Evolutionary conservation across 768 basidiomycete genomes (phyloP).

Genomic region (Lyophyllum decastes): DNA sequence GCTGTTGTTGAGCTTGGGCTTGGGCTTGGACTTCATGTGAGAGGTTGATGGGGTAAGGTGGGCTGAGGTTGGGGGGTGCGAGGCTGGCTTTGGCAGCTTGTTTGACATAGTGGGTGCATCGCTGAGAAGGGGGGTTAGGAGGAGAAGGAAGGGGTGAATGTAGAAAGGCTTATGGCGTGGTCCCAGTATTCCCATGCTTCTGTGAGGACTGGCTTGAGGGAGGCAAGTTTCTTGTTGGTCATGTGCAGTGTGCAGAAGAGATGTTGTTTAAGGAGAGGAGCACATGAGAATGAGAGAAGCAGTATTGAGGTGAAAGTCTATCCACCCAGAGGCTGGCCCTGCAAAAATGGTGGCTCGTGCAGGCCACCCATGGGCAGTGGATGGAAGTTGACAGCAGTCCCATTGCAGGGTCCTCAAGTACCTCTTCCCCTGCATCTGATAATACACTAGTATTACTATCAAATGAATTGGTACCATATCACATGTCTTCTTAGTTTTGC

Average conservation of each 20-base stretch:
- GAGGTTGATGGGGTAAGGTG: constrained; percentile 26
- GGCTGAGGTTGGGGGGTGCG: constrained; percentile 26
- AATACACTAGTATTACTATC: too few relatives aligned
- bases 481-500: too few relatives aligned
- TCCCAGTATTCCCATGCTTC: constrained; percentile 90
- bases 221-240: constrained; percentile 78
- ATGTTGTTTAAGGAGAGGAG: constrained; percentile 74
- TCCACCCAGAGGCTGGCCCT: constrained; percentile 56
- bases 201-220: constrained; percentile 78
- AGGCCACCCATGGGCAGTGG: constrained; percentile 27
- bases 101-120: constrained; percentile 43
- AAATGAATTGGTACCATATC: too few relatives aligned
- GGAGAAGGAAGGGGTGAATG: too few relatives aligned
- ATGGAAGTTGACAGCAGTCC: too few relatives aligned
- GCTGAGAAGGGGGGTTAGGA: too few relatives aligned
- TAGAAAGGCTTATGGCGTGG: constrained; percentile 38
- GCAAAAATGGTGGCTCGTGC: constrained; percentile 66
- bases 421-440: too few relatives aligned
- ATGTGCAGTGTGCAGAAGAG: constrained; percentile 71
- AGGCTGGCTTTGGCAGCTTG: constrained; percentile 36
- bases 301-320: constrained; percentile 84
- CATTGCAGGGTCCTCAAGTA: too few relatives aligned
- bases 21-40: constrained; percentile 19
- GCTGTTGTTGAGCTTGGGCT: constrained; percentile 11
- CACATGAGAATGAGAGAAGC: constrained; percentile 74